Evolutionary conservation across 495 filamentous ascomycete genomes (phyloP).

Genomic region (Lasiosphaeriaceae sp.): DNA sequence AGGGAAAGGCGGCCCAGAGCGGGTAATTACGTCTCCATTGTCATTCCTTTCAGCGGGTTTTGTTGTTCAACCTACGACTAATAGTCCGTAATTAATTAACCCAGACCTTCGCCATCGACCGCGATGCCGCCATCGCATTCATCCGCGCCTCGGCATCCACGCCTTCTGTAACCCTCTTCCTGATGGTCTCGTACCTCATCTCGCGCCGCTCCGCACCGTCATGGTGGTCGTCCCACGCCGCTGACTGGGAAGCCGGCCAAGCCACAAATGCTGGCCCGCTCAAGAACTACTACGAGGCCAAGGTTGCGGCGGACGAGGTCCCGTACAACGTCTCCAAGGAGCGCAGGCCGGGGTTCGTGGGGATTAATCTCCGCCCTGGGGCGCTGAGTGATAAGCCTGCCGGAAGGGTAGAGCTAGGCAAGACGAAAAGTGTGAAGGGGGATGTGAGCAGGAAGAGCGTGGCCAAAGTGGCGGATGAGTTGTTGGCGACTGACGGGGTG

Average conservation of each 20-base stretch:
- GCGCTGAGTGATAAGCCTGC: conserved; percentile 56
- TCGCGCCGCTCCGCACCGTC: conserved; percentile 54
- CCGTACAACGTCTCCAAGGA: conserved; percentile 53
- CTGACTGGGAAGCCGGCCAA: conserved; percentile 48
- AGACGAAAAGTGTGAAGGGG: conserved; percentile 48
- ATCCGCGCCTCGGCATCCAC: conserved; percentile 59
- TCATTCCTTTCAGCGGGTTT: too few relatives aligned
- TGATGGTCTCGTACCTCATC: conserved; percentile 66
- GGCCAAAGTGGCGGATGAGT: conserved; percentile 60
- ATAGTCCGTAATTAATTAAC: too few relatives aligned
- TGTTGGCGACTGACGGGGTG: conserved; percentile 56
- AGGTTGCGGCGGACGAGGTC: conserved; percentile 70
- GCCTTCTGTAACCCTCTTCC: conserved; percentile 62
- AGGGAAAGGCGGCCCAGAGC: conserved; percentile 64
- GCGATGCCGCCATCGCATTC: conserved; percentile 66
- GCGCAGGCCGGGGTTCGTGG: conserved; percentile 47
- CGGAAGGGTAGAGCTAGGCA: conserved; percentile 62
- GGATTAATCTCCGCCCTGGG: conserved; percentile 68
- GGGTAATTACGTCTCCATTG: conserved; percentile 33
- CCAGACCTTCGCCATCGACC: conserved; percentile 52
- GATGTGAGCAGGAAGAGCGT: conserved; percentile 63
- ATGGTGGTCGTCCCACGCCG: conserved; percentile 67
- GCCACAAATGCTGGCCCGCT: conserved; percentile 52
- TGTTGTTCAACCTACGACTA: too few relatives aligned
- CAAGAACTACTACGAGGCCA: conserved; percentile 67